These are phyloP conservation scores for Penicillium atrosanguineum DNA, from an alignment of 495 filamentous ascomycete genomes.

Conservation along the genomic window DNA sequence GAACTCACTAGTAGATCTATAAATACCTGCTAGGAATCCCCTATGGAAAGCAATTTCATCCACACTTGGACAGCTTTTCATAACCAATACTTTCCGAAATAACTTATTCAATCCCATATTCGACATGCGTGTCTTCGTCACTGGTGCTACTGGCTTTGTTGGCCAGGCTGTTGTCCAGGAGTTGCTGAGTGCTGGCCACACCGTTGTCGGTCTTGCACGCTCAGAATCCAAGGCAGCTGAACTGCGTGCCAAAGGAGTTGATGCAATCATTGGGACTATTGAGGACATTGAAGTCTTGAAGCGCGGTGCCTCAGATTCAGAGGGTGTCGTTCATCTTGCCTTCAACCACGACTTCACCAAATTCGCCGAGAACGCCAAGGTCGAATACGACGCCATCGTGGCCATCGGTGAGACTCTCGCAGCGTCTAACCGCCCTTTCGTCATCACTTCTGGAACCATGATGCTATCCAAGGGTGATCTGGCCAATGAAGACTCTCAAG, in stretches of 20 bases:
- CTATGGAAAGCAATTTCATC: neutral
- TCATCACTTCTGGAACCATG: conserved; percentile 44
- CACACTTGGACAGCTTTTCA: neutral
- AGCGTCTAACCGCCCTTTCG: conserved; percentile 34
- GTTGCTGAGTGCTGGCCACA: conserved; percentile 38
- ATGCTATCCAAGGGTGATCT: conserved; percentile 27
- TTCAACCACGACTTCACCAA: conserved; percentile 45
- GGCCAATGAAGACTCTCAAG: conserved; percentile 30
- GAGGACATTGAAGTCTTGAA: conserved; percentile 35
- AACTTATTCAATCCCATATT: neutral
- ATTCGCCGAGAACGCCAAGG: conserved; percentile 25
- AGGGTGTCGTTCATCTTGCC: conserved; percentile 46
- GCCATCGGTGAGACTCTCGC: conserved; percentile 34
- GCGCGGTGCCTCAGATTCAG: conserved; percentile 31
- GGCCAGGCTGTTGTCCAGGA: conserved; percentile 42
- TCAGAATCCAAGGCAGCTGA: conserved; percentile 29
- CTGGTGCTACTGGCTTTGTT: conserved; percentile 47
- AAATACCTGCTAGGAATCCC: neutral
- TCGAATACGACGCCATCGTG: conserved; percentile 35
- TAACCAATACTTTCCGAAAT: neutral
- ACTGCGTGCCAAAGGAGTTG: conserved; percentile 28
- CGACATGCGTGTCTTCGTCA: conserved; percentile 42
- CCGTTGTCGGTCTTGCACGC: conserved; percentile 43
- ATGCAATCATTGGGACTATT: conserved; percentile 35
- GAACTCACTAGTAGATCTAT: neutral